Conservation (phyloP, 2,329 filamentous ascomycete species). For the Teratosphaeriaceae sp. region DNA sequence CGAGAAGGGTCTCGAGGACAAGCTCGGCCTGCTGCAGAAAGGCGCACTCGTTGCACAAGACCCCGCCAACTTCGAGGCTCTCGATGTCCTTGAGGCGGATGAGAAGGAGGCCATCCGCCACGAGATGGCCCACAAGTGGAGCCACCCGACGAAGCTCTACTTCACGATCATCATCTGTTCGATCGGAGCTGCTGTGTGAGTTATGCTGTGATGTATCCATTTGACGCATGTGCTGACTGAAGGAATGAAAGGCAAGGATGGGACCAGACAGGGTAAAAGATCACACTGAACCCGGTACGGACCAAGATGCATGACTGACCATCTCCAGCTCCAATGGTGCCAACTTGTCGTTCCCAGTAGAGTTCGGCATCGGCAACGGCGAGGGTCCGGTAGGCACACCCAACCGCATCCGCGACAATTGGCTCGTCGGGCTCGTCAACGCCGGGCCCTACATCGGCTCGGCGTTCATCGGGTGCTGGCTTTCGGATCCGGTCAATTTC, state of each 20-base stretch:
- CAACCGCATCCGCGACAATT: constrained; percentile 11
- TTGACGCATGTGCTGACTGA: no score
- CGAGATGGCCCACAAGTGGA: constrained; percentile 43
- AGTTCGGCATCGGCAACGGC: constrained; percentile 22
- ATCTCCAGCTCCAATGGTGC: constrained; percentile 27
- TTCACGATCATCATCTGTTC: constrained; percentile 37
- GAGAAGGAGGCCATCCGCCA: constrained; percentile 35
- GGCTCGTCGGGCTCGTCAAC: constrained; percentile 38
- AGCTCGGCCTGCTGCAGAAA: background rate
- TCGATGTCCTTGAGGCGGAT: background rate
- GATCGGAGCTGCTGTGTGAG: constrained; percentile 16
- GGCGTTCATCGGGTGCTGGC: constrained; percentile 33
- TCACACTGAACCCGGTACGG: no score
- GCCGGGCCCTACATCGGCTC: constrained; percentile 43
- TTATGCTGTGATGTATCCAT: no score
- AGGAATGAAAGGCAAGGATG: constrained; percentile 28
- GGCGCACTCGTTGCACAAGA: background rate
- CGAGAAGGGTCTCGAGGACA: no score
- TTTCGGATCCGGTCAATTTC: constrained; percentile 43
- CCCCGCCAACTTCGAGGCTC: background rate
- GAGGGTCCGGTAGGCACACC: no score
- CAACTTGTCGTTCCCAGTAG: constrained; percentile 22
- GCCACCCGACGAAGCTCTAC: constrained; percentile 40
- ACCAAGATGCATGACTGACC: no score
- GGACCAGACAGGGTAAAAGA: constrained; percentile 28